A percentile compares a stretch with the other conserved stretches of the same genome.
Conservation (phyloP, 805 yeast genomes). For the Kodamaea kakaduensis region DNA sequence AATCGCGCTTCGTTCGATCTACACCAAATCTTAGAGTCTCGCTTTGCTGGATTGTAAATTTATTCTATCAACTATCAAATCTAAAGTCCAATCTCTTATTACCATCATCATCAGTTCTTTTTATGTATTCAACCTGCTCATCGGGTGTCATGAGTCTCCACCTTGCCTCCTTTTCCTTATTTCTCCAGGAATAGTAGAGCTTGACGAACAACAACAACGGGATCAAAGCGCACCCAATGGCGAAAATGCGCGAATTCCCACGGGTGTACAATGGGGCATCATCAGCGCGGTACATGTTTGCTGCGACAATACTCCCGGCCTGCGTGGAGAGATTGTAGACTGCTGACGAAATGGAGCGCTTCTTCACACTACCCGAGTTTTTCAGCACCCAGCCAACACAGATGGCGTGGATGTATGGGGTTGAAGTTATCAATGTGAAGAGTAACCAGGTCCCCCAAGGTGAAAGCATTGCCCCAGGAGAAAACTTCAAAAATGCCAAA, state of each 20-base stretch:
- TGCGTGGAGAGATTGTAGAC: conserved; percentile 64
- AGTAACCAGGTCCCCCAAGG: conserved; percentile 43
- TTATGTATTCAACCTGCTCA: conserved; percentile 47
- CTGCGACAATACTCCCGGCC: conserved; percentile 49
- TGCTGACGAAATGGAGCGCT: conserved; percentile 63
- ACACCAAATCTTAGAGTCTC: too few relatives aligned
- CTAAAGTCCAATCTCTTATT: conserved; percentile 52
- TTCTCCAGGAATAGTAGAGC: conserved; percentile 39
- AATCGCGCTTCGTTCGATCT: too few relatives aligned
- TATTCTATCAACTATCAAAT: conserved; percentile 5
- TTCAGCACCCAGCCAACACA: conserved; percentile 59
- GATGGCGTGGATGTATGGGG: conserved; percentile 51
- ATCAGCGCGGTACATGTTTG: conserved; percentile 52
- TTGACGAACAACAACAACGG: conserved; percentile 38
- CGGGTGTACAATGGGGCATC: conserved; percentile 59
- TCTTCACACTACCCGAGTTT: conserved; percentile 57
- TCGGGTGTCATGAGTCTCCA: conserved; percentile 53
- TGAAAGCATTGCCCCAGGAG: conserved; percentile 39
- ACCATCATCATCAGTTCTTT: conserved; percentile 49
- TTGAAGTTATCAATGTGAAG: conserved; percentile 36
- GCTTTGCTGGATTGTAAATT: too few relatives aligned
- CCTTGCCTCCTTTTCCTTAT: conserved; percentile 39
- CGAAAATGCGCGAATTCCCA: conserved; percentile 43
- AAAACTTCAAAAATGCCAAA: conserved; percentile 28
- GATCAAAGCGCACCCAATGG: conserved; percentile 7